Base-by-base conservation (phyloP, 2,329 filamentous ascomycete species). In the Colletotrichum tofieldiae region DNA sequence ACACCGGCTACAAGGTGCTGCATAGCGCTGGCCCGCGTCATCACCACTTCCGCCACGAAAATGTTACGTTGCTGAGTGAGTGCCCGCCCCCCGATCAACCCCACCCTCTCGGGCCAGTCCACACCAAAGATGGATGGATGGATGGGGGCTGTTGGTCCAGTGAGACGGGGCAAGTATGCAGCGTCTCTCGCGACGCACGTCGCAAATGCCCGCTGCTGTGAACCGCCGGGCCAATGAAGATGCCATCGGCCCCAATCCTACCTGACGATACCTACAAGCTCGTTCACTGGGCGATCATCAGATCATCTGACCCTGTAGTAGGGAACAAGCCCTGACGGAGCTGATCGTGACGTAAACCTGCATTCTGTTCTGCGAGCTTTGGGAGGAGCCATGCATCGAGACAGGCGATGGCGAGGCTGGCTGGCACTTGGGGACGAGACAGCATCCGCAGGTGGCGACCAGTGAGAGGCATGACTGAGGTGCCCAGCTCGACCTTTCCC, bases 191-290 rank as follows among this genome's bases (percentile, higher is more conserved):
- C 32, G 29, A 52, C 47, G 41, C 51, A 64, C 60, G 49, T 23
- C 32, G 39, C 39, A 58, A 65, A 65, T 69, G 60, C 60, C 60
- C 51, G 66, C 66, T 69, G 60, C 51, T 39, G 51, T 69, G 60
- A 41, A 11, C 32, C 66, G 41, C n/a, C n/a, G 41, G 26, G 12
- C 16, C 43, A 20, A 37, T 20, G 41, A 43, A 18, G 35, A 29
- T 39, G 12, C 26, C n/a, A 20, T 63, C 35, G 26, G 18, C 35
- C 8, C 35, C n/a, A 39, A 12, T 35, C 32, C 45, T n/a, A 11
- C 18, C 55, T 23, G 16, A 29, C 20, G 16, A 32, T 11, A 18
- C 16, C 26, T 29, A 11, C 3, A 29, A 52, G 26, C 49, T 32
- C 47, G 14, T 14, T 11, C 49, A 52, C 14, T 52, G 26, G 14